phyloP scores from a whole-genome alignment of 140 eudicot genomes.

The Erigeron philadelphicus region DNA sequence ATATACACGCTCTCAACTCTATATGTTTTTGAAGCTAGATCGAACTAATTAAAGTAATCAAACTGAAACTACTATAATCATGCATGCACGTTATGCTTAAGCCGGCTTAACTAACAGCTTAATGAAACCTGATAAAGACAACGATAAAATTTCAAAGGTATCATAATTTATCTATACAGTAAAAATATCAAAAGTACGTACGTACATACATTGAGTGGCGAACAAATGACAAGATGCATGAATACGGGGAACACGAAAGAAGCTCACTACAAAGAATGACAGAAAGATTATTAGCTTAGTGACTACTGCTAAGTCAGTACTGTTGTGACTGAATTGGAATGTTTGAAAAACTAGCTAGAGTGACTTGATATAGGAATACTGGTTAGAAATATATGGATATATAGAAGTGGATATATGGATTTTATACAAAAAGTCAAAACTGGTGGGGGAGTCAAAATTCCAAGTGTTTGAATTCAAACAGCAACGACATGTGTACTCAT shows the following conservation, averaged over 20 bases:
- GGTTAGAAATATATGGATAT: background rate
- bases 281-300: conserved; percentile 1
- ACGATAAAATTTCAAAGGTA: background rate
- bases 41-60: no score
- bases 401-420: conserved; percentile 25
- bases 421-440: conserved; percentile 22
- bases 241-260: background rate
- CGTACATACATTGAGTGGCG: conserved; percentile 10
- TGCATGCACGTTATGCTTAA: no score
- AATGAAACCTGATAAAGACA: no score
- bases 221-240: background rate
- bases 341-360: conserved; percentile 9
- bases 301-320: background rate
- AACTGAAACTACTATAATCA: no score
- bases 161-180: background rate
- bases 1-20: background rate
- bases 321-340: conserved; percentile 14
- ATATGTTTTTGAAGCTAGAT: no score
- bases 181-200: background rate
- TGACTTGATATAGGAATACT: conserved; percentile 17
- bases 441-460: conserved; percentile 39
- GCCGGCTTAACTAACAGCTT: no score
- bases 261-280: background rate
- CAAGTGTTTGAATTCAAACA: conserved; percentile 25
- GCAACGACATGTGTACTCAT: conserved; percentile 35